These are phyloP conservation scores for Chrysosporium keratinophilum DNA, from an alignment of 2,329 filamentous ascomycete species.

Conservation along the genomic window DNA sequence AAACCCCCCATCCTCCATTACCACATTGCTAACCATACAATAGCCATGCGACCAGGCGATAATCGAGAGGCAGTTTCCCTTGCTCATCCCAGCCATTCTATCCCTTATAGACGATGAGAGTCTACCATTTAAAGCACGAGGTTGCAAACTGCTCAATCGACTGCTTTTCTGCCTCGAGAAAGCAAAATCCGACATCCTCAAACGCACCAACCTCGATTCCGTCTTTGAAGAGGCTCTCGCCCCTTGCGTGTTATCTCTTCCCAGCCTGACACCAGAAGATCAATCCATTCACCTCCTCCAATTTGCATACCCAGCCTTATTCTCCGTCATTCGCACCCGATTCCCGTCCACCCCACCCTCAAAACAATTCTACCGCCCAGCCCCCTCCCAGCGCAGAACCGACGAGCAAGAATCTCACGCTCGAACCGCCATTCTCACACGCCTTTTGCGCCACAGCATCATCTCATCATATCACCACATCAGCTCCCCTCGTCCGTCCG, in stretches of 20 bases:
- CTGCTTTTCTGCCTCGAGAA: conserved; percentile 29
- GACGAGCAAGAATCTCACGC: conserved; percentile 20
- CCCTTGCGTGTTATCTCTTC: conserved; percentile 65
- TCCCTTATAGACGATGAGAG: conserved; percentile 36
- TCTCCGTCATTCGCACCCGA: conserved; percentile 44
- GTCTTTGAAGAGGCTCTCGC: conserved; percentile 38
- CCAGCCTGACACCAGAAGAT: conserved; percentile 61
- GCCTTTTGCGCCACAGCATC: conserved; percentile 27
- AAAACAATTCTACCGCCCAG: conserved; percentile 12
- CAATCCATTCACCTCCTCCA: conserved; percentile 57
- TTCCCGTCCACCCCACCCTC: conserved; percentile 23
- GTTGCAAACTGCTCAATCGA: conserved; percentile 29
- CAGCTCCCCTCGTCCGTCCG: conserved; percentile 36
- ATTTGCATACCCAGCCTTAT: conserved; percentile 56
- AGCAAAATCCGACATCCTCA: conserved; percentile 32
- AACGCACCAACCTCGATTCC: conserved; percentile 35
- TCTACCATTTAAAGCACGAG: conserved; percentile 29
- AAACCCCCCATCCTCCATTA: neutral
- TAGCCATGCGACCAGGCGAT: conserved; percentile 22
- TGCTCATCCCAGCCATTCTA: conserved; percentile 37
- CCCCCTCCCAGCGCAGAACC: conserved; percentile 5
- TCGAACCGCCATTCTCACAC: conserved; percentile 19
- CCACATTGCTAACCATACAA: neutral
- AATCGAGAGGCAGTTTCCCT: conserved; percentile 36
- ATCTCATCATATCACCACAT: conserved; percentile 37